Percentiles rank a stretch among this genome's conserved stretches.
These are phyloP conservation scores for Suhomyces chickasaworum DNA, from an alignment of 1,139 yeast genomes.

Conservation along the genomic window DNA sequence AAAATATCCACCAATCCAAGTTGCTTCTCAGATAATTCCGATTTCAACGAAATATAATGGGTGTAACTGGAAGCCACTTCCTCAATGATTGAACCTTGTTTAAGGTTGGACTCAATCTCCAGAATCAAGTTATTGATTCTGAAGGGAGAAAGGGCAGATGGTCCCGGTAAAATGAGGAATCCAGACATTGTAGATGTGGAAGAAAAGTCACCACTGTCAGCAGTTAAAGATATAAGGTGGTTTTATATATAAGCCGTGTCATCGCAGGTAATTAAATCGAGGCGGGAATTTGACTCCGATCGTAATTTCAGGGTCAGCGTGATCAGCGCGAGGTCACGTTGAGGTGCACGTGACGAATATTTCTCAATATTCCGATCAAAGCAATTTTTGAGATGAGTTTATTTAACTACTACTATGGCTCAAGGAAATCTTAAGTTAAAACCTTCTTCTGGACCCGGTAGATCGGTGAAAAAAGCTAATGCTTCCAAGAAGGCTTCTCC, in stretches of 20 bases:
- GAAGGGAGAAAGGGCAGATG: conserved; percentile 85
- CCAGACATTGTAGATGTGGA: conserved; percentile 13
- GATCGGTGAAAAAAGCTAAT: conserved; percentile 54
- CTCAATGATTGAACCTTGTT: conserved; percentile 59
- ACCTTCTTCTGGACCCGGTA: conserved; percentile 35
- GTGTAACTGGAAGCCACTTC: conserved; percentile 74
- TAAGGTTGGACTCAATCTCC: conserved; percentile 71
- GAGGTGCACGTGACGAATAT: too few species aligned
- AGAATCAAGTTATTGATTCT: conserved; percentile 72
- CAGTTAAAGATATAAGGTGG: background rate
- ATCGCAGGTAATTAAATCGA: conserved; percentile 7
- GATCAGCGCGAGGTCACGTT: too few species aligned
- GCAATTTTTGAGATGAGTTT: conserved; percentile 9
- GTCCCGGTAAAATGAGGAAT: conserved; percentile 77
- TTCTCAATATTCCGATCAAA: too few species aligned
- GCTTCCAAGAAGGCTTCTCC: conserved; percentile 75
- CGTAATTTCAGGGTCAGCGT: too few species aligned
- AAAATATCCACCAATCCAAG: conserved; percentile 58
- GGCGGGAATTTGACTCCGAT: conserved; percentile 10
- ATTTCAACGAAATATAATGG: conserved; percentile 72
- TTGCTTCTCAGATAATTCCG: conserved; percentile 33
- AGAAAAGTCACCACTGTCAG: conserved; percentile 1
- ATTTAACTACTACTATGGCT: conserved; percentile 44
- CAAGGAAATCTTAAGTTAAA: conserved; percentile 56
- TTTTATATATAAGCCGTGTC: conserved; percentile 10